phyloP scores from a whole-genome alignment of 2,329 filamentous ascomycete species.

The Cytospora chrysosperma region DNA sequence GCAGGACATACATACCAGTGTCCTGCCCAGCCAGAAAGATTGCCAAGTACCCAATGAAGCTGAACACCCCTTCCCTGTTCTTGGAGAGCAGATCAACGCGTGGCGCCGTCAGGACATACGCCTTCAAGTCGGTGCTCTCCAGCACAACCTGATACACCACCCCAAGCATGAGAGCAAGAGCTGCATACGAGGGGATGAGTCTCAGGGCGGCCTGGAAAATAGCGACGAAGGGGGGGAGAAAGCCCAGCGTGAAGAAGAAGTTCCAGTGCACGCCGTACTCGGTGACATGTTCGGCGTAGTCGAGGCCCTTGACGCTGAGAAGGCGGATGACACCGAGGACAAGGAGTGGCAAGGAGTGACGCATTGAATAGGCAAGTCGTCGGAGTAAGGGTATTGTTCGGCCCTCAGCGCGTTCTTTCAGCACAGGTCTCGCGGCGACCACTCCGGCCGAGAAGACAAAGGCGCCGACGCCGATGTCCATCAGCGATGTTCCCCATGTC shows the following conservation, averaged over 20 bases:
- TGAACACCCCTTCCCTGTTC: conserved; percentile 95
- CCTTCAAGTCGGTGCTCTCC: conserved; percentile 74
- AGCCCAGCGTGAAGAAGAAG: conserved; percentile 94
- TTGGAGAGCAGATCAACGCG: conserved; percentile 77
- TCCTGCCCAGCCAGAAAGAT: conserved; percentile 92
- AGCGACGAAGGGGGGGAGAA: conserved; percentile 86
- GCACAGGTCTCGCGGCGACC: conserved; percentile 78
- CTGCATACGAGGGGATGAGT: conserved; percentile 73
- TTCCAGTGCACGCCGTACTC: conserved; percentile 99
- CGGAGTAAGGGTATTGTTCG: conserved; percentile 48
- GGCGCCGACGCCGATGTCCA: conserved; percentile 96
- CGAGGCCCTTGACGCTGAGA: conserved; percentile 86
- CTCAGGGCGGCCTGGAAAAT: conserved; percentile 72
- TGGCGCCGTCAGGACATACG: conserved; percentile 79
- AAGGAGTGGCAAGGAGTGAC: conserved; percentile 81
- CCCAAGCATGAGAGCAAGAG: conserved; percentile 68
- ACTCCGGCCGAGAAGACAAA: conserved; percentile 95
- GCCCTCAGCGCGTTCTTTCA: conserved; percentile 65
- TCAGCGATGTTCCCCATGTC: conserved; percentile 98
- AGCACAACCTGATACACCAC: conserved; percentile 72
- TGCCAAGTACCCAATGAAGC: conserved; percentile 87
- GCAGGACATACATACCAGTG: conserved; percentile 76
- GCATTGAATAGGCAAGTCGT: conserved; percentile 65
- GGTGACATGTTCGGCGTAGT: conserved; percentile 95
- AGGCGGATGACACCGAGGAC: conserved; percentile 77